Conservation (phyloP, 352 stramenopile species). For the Globisporangium cystogenes region DNA sequence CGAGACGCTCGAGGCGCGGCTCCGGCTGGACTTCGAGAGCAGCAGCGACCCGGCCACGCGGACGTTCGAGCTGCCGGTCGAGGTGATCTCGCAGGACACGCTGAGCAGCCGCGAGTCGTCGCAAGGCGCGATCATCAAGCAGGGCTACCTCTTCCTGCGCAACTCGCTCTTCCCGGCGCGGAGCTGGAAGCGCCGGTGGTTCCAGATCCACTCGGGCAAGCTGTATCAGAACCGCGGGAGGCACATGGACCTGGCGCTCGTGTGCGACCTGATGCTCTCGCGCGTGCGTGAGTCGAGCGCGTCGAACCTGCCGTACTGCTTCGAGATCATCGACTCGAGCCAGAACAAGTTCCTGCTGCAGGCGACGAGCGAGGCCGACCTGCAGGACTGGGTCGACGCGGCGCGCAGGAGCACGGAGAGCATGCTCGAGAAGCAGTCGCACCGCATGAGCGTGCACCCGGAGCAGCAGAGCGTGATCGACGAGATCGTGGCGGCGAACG, state of each 20-base stretch:
- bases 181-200: slow-evolving; percentile 85
- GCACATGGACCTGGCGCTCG: slow-evolving; percentile 66
- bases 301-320: slow-evolving; percentile 59
- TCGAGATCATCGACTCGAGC: slow-evolving; percentile 83
- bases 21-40: slow-evolving; percentile 48
- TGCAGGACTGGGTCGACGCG: slow-evolving; percentile 80
- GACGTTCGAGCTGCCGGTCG: slow-evolving; percentile 59
- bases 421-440: slow-evolving; percentile 78
- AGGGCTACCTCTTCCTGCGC: slow-evolving; percentile 84
- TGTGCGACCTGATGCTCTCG: slow-evolving; percentile 81
- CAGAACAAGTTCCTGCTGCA: slow-evolving; percentile 76
- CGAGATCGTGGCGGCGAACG: slow-evolving; percentile 51
- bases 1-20: slow-evolving; percentile 44
- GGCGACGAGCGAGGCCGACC: slow-evolving; percentile 63
- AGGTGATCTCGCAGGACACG: slow-evolving; percentile 73
- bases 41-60: slow-evolving; percentile 12
- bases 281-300: slow-evolving; percentile 56
- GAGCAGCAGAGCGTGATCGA: slow-evolving; percentile 70
- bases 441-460: slow-evolving; percentile 78
- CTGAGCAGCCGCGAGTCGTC: slow-evolving; percentile 38
- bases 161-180: slow-evolving; percentile 77
- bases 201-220: slow-evolving; percentile 84
- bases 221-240: slow-evolving; percentile 79
- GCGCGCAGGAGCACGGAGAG: slow-evolving; percentile 74
- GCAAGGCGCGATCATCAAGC: slow-evolving; percentile 45